Evolutionary conservation across 352 stramenopile genomes (phyloP).

Genomic region (Blastocystis sp.): DNA sequence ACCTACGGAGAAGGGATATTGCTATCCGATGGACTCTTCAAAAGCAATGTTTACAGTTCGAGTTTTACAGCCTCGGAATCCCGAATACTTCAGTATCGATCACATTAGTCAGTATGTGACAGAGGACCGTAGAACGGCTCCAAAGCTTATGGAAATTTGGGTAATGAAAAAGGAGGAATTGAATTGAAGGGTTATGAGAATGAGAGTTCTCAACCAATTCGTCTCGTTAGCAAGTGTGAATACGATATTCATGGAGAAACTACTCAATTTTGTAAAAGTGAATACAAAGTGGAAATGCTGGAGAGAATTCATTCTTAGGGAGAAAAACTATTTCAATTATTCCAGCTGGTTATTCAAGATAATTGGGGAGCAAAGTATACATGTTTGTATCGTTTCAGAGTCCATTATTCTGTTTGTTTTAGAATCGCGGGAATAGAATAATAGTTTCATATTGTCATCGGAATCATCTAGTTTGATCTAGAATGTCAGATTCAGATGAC

Average conservation of each 20-base stretch:
- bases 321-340: neutral
- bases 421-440: neutral
- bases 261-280: conserved; percentile 35
- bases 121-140: conserved; percentile 25
- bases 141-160: conserved; percentile 11
- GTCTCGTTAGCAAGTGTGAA: neutral
- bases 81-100: conserved; percentile 1
- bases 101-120: conserved; percentile 50
- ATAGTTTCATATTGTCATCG: neutral
- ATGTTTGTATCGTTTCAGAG: conserved; percentile 56
- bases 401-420: conserved; percentile 50
- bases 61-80: conserved; percentile 12
- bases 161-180: neutral
- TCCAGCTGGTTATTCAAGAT: conserved; percentile 7
- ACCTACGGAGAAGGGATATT: conserved; percentile 49
- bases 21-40: conserved; percentile 31
- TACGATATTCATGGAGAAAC: conserved; percentile 45
- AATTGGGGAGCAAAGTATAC: conserved; percentile 40
- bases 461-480: neutral
- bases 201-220: neutral
- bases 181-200: neutral
- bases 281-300: neutral
- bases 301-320: neutral
- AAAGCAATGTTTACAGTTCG: conserved; percentile 26
- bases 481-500: conserved; percentile 54